Evolutionary conservation across 352 stramenopile species (phyloP).

Genomic region (Pythium utonaiense): DNA sequence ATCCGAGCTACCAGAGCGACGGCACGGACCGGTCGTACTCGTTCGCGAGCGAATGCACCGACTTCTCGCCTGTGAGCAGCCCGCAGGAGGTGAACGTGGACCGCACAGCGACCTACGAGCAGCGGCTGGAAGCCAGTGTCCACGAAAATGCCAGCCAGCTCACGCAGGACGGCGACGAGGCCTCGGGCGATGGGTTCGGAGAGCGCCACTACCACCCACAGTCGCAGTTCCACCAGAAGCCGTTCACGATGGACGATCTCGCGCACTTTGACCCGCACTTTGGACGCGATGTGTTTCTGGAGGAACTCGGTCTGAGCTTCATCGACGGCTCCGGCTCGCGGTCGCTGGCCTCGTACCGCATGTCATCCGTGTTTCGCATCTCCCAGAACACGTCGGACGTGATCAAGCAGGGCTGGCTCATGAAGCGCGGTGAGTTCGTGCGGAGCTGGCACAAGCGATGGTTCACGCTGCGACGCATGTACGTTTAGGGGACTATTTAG

Average conservation of each 20-base stretch:
- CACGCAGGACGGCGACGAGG: slow-evolving; percentile 10
- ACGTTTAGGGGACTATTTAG: slow-evolving; percentile 5
- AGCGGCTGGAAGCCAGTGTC: slow-evolving; percentile 63
- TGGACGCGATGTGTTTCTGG: slow-evolving; percentile 63
- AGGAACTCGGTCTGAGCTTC: slow-evolving; percentile 55
- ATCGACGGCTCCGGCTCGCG: slow-evolving; percentile 59
- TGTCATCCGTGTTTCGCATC: slow-evolving; percentile 56
- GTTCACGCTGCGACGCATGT: slow-evolving; percentile 77
- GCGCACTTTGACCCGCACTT: slow-evolving; percentile 67
- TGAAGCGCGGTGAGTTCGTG: slow-evolving; percentile 75
- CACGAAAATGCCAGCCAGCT: slow-evolving; percentile 49
- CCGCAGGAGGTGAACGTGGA: slow-evolving; percentile 23
- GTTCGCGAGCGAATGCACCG: slow-evolving; percentile 47
- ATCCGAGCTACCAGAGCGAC: slow-evolving; percentile 47
- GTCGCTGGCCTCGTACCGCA: slow-evolving; percentile 63
- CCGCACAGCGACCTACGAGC: slow-evolving; percentile 41
- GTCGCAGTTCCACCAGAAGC: slow-evolving; percentile 12
- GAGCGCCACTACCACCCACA: slow-evolving; percentile 27
- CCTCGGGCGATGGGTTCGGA: neutral
- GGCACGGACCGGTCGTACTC: slow-evolving; percentile 68
- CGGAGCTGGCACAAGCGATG: slow-evolving; percentile 77
- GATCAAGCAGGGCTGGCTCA: slow-evolving; percentile 72
- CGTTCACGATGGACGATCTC: slow-evolving; percentile 67
- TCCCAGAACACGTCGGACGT: slow-evolving; percentile 36
- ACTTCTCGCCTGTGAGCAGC: slow-evolving; percentile 32